These are phyloP conservation scores for Arthrobotrys entomopaga DNA, from an alignment of 2,329 filamentous ascomycete species.

Conservation along the genomic window DNA sequence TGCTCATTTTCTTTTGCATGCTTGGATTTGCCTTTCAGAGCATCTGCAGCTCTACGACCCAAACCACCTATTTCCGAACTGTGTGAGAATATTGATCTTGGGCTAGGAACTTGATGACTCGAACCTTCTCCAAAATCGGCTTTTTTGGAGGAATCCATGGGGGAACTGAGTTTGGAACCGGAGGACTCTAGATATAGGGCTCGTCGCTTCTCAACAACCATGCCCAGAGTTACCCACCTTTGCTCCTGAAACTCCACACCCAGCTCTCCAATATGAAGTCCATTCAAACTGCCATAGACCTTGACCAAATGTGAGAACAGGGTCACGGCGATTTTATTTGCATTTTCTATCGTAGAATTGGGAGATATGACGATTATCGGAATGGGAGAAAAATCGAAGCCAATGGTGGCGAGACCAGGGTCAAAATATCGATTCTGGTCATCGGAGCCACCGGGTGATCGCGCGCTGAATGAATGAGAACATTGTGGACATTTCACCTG, in stretches of 20 bases:
- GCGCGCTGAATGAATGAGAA: constrained; percentile 32
- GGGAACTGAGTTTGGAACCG: constrained; percentile 23
- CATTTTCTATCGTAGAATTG: constrained; percentile 44
- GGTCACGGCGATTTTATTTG: constrained; percentile 40
- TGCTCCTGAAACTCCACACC: constrained; percentile 52
- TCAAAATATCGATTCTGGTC: constrained; percentile 36
- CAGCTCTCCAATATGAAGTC: constrained; percentile 46
- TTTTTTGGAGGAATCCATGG: constrained; percentile 29
- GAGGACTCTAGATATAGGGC: constrained; percentile 35
- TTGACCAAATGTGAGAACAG: constrained; percentile 51
- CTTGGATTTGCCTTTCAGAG: constrained; percentile 39
- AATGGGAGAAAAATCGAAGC: constrained; percentile 49
- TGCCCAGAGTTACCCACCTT: constrained; percentile 50
- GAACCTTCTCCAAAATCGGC: constrained; percentile 43
- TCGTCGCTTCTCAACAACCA: constrained; percentile 49
- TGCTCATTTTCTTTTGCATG: constrained; percentile 21
- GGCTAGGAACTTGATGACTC: constrained; percentile 25
- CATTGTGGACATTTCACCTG: constrained; percentile 50
- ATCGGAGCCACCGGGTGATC: constrained; percentile 29
- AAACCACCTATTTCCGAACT: constrained; percentile 46
- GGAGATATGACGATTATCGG: constrained; percentile 50
- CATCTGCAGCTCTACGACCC: constrained; percentile 51
- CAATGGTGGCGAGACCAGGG: constrained; percentile 27
- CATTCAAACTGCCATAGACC: constrained; percentile 39
- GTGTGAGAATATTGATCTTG: constrained; percentile 43